Conservation (phyloP, 257 asterid species). For the Marsdenia floribunda region DNA sequence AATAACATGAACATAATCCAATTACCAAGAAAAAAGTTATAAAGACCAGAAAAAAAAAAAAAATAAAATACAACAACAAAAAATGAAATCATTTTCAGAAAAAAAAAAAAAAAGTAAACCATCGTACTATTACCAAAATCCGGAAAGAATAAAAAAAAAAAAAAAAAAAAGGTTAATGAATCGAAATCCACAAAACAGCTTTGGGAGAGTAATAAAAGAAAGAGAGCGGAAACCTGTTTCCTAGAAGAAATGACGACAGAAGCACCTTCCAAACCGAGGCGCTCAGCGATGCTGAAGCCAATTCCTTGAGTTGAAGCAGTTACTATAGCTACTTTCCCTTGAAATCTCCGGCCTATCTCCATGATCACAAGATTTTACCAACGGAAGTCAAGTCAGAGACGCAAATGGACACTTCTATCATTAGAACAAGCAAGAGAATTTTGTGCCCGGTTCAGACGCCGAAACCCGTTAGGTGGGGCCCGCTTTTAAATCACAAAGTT, state of each 20-base stretch:
- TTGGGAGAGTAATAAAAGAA: background rate
- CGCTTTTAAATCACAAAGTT: background rate
- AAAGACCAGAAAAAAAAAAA: background rate
- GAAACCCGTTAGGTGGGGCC: too few relatives aligned
- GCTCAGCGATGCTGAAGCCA: conserved; percentile 80
- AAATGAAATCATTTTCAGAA: background rate
- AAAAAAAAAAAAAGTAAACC: background rate
- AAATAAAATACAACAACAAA: background rate
- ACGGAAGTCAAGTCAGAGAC: background rate
- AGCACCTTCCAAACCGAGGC: conserved; percentile 90
- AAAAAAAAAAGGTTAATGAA: background rate
- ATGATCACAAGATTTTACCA: background rate
- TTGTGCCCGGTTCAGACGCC: background rate
- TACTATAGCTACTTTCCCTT: conserved; percentile 73
- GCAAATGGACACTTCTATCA: background rate
- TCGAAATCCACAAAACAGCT: background rate
- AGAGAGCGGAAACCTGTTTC: conserved; percentile 42
- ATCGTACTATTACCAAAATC: background rate
- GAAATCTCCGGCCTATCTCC: conserved; percentile 53
- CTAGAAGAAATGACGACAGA: conserved; percentile 91
- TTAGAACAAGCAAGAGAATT: background rate
- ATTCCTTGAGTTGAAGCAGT: conserved; percentile 98
- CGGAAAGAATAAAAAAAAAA: too few relatives aligned
- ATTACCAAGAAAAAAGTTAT: background rate
- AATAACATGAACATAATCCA: background rate